A percentile compares a stretch with the other conserved stretches of the same genome.
Conservation (phyloP, 306 rosid genomes). For the Ormosia semicastrata region DNA sequence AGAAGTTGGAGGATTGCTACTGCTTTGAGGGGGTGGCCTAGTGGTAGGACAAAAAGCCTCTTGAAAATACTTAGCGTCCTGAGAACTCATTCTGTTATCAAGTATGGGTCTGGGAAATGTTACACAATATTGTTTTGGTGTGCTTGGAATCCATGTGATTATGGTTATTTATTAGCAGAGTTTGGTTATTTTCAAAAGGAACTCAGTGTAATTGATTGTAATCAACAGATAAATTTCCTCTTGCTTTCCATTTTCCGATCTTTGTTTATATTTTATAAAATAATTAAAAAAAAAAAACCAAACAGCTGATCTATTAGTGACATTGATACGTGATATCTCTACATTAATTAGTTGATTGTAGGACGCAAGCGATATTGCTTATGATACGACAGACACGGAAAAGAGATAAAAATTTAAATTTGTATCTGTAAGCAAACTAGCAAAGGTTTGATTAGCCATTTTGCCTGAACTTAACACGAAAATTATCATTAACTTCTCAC, state of each 20-base stretch:
- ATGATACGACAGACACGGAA: background rate
- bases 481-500: background rate
- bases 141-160: background rate
- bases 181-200: too few relatives aligned
- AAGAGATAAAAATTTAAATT: background rate
- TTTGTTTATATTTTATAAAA: too few relatives aligned
- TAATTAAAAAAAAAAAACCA: too few relatives aligned
- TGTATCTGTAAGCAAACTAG: background rate
- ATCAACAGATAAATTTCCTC: too few relatives aligned
- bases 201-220: too few relatives aligned
- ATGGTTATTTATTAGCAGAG: background rate
- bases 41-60: background rate
- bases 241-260: too few relatives aligned
- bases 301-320: too few relatives aligned
- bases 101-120: background rate
- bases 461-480: background rate
- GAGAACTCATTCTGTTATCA: background rate
- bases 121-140: background rate
- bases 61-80: background rate
- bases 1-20: background rate
- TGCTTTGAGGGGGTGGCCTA: background rate
- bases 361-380: too few relatives aligned
- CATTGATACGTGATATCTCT: too few relatives aligned
- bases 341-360: too few relatives aligned
- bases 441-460: background rate